Conservation (phyloP, 202 grass and related monocot genomes). For the Bolboschoenoplectus hybrid region DNA sequence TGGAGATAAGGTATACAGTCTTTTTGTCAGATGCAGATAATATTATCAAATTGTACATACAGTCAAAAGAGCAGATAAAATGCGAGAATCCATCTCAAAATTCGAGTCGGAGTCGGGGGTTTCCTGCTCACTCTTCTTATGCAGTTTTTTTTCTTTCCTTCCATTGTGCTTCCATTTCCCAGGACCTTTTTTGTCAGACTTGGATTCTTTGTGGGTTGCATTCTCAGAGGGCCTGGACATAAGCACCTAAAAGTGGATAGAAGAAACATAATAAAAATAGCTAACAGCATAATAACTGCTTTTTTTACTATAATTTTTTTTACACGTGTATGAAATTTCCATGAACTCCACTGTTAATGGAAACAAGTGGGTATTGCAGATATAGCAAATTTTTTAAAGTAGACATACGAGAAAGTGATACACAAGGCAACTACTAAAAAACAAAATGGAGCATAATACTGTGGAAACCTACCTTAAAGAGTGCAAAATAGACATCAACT, state of each 20-base stretch:
- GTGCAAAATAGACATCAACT: conserved; percentile 90
- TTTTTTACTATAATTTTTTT: conserved; percentile 25
- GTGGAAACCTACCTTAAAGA: conserved; percentile 75
- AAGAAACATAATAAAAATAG: conserved; percentile 32
- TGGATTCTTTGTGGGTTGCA: conserved; percentile 48
- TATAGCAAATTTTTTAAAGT: background rate
- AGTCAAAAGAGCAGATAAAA: conserved; percentile 91
- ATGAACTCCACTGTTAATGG: background rate
- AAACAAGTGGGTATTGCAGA: background rate
- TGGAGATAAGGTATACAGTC: background rate
- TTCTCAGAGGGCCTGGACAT: conserved; percentile 59
- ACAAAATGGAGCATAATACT: conserved; percentile 33
- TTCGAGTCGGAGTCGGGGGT: conserved; percentile 53
- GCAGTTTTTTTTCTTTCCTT: conserved; percentile 48
- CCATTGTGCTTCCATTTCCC: conserved; percentile 51
- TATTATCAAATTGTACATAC: conserved; percentile 48
- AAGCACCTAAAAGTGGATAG: conserved; percentile 65
- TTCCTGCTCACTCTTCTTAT: conserved; percentile 53
- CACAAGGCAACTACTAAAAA: conserved; percentile 23
- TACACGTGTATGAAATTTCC: conserved; percentile 7
- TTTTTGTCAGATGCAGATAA: background rate
- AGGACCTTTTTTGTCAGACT: conserved; percentile 58
- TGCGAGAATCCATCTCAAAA: conserved; percentile 88
- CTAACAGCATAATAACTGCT: conserved; percentile 12
- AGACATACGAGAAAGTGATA: background rate